Evolutionary conservation across 2,329 filamentous ascomycete genomes (phyloP), one percentile per base, ranked within the genome.

Genomic region (Trichoderma oligosporum): DNA sequence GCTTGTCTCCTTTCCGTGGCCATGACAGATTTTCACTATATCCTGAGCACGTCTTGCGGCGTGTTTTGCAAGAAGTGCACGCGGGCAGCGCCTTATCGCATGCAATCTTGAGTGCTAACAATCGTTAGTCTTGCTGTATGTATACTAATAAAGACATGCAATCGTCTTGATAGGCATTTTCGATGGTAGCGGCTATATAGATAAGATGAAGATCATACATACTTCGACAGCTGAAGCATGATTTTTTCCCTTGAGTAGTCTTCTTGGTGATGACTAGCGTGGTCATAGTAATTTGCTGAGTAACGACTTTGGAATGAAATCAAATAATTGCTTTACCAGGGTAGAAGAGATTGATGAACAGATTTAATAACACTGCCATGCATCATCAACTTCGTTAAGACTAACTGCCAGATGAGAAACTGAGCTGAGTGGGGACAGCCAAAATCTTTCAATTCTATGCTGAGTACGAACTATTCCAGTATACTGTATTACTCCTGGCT

Each of bases 11-110:
- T 11, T 59, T 46, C 12, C 57, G 57, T 3, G 57, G 57, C 57
- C 57, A 59, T 42, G 57, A 59, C 7, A 59, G 31, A 20, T 56
- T 59, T 44, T 57, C 35, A 20, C 29, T 55, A 31, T 59, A 59
- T 36, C 57, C 57, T 5, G 45, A 49, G 31, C 57, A 59, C 31
- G 46, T 16, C 35, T 59, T 58, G 7, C 51, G 42, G 5, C 56
- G 49, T n/a, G 39, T 52, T 20, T 41, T 39, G 25, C 56, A 58
- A n/a, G 56, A 36, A 4, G 56, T 38, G 41, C 56, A 58, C 9
- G 35, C 35, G 4, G 56, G 56, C 14, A 58, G 33, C 1, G 33
- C 42, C 16, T 45, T 54, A 35, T 58, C 56, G 35, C 56, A 58
- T 16, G 56, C 56, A 22, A 58, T 58, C 42, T 58, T 58, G n/a